Evolutionary conservation across 2,329 filamentous ascomycete genomes (phyloP), one percentile per base, ranked within the genome.

Genomic region (Stemphylium beticola): DNA sequence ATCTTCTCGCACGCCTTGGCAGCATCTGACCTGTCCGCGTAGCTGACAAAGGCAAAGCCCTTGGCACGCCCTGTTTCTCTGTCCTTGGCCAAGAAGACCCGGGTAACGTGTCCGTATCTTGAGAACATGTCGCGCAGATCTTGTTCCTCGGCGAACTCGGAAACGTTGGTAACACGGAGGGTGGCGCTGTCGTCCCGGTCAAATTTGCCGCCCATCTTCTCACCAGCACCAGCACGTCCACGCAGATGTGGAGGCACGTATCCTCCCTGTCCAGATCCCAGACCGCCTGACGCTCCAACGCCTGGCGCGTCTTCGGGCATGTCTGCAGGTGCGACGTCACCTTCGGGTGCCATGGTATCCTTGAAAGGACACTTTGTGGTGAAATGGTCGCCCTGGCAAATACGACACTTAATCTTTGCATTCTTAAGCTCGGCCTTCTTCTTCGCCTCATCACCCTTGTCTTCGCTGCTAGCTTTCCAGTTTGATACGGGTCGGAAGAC

Each of bases 371-470:
- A 99, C 77, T 95, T 89, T 66, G 93, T 93, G 37, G 95, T 99
- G 84, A 98, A 99, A 87, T 99, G 95, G 83, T 99, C 95, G 75
- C 93, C 95, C 76, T 88, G 91, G 82, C 95, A 99, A 76, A 99
- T 98, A 85, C 95, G 90, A 81, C 95, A 99, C 86, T 98, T 98
- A 84, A 99, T 96, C 83, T 97, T 96, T 87, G 97, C 96, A 82
- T 97, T 93, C 86, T 95, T 96, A 73, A 98, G 84, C 71, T 84
- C 81, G 60, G 85, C 82, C 75, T 86, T 84, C 78, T 87, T 83
- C 74, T 82, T 79, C 81, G 91, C 89, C 74, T 88, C 86, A 81
- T 90, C 90, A 70, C 83, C 83, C 79, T 89, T 86, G 70, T 89
- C 87, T 77, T 91, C 89, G 70, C 87, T 88, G 65, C 91, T 91